Conservation (phyloP, 345 rosid genomes). For the Eucalyptus cladocalyx region DNA sequence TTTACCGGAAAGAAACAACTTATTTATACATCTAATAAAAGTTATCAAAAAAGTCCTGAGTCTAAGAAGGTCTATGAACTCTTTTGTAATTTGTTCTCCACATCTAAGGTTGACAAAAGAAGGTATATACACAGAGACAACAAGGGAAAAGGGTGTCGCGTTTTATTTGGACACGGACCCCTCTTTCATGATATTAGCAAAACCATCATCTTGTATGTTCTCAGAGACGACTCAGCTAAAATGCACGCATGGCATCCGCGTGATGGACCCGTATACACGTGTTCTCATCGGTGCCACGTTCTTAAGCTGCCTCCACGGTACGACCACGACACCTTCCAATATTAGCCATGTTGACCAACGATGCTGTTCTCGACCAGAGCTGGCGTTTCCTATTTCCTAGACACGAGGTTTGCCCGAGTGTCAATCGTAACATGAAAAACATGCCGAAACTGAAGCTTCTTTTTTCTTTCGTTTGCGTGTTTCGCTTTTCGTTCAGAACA, state of each 20-base stretch:
- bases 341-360: background rate
- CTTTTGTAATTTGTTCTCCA: too few species aligned
- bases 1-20: background rate
- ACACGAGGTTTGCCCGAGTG: background rate
- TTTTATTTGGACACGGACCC: background rate
- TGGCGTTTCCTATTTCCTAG: background rate
- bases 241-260: background rate
- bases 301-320: background rate
- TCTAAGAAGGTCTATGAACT: background rate
- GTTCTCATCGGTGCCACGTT: background rate
- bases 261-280: background rate
- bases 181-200: background rate
- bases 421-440: background rate
- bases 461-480: background rate
- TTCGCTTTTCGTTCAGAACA: background rate
- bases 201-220: too few species aligned
- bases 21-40: background rate
- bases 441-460: background rate
- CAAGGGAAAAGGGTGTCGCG: background rate
- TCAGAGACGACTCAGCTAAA: rapidly evolving
- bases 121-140: background rate
- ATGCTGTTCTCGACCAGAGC: background rate
- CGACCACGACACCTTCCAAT: background rate
- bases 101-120: background rate
- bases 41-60: background rate